Base-by-base conservation (phyloP, 805 yeast genomes). In the Grigorovia yakushimaensis region DNA sequence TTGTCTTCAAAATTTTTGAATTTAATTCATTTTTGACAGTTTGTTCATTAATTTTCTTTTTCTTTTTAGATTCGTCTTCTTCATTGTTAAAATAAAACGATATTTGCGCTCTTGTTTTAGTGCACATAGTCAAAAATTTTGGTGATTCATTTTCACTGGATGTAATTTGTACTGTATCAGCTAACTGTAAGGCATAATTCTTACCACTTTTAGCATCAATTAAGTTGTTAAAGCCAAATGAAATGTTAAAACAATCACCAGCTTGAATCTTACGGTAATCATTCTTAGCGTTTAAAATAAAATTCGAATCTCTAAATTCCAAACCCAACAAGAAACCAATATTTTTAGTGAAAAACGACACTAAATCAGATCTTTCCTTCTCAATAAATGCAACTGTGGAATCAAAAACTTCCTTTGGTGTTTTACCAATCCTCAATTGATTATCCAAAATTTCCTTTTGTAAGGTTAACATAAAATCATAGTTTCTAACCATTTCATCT, bases 291-390 rank as follows among this genome's bases (percentile, higher is more conserved):
- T 84, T 85, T 46, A 91, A 69, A 17, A 88, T 73, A 53, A 85
- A 78, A 2, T 82, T 70, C 0, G 89, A 74, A 64, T 88, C 96
- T 66, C 95, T 77, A 60, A 86, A 87, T 59, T 88, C 96, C 51
- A 91, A 75, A 49, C 98, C 98, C 48, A 86, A 82, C 48, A 86
- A 72, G 77, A 93, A 86, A 46, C 98, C 98, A 52, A 82, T 76
- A 58, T 86, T 86, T 59, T 84, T 84, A 43, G 88, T 74, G 54
- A 88, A 83, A 56, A 77, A 70, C 22, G 69, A 59, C 35, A 72
- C 79, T 56, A 91, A 69, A 19, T 80, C 86, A 2, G 94, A 85
- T 53, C 77, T 75, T 50, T 79, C 79, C 18, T 73, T 65, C 54
- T 76, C 73, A 50, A 89, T 74, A 54, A 66, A 82, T 11, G 72